Evolutionary conservation across 306 rosid species (phyloP), one percentile per base, ranked within the genome.

Genomic region (Castanopsis chinensis): DNA sequence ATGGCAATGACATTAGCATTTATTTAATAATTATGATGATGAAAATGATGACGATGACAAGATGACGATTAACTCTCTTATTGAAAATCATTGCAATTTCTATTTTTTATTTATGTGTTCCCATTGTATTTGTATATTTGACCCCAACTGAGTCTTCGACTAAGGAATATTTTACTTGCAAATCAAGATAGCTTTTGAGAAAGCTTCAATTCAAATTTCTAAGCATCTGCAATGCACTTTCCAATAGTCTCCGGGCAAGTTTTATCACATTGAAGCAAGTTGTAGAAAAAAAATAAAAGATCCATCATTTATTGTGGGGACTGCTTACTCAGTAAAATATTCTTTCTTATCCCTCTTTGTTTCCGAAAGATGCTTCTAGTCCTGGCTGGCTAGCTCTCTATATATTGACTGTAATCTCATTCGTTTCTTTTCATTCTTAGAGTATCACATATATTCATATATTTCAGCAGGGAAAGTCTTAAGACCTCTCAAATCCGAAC

Each of bases 191-290:
- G 25, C 71, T 19, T 67, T 67, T 12, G 51, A 17, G 21, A 7
- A 6, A 19, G 49, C 71, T 11, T 11, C 14, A 23, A 1, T 65
- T 23, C 28, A 10, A 76, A 73, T 19, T 71, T 72, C 85, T 30
- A 3, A 12, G 88, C 63, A 81, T 10, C 77, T 80, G 76, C 84
- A 25, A 8, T 73, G 74, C 72, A 79, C 28, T 58, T 27, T 61
- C 71, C 71, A 17, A 65, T 43, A 7, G 76, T 67, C 57, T 12
- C 33, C 59, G 32, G 1, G 53, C 72, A 53, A 65, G 59, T 69
- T 74, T 74, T 76, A 71, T 78, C 64, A 77, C 71, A 69, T 65
- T 76, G 63, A 55, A 77, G 68, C 78, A 80, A 84, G 70, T 69
- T 4, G 72, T 13, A 67, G 23, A 18, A 18, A 55, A 52, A n/a